A percentile compares a stretch with the other conserved stretches of the same genome.
Evolutionary conservation across 2,329 filamentous ascomycete genomes (phyloP).

Genomic region (Microsporum ferrugineum): DNA sequence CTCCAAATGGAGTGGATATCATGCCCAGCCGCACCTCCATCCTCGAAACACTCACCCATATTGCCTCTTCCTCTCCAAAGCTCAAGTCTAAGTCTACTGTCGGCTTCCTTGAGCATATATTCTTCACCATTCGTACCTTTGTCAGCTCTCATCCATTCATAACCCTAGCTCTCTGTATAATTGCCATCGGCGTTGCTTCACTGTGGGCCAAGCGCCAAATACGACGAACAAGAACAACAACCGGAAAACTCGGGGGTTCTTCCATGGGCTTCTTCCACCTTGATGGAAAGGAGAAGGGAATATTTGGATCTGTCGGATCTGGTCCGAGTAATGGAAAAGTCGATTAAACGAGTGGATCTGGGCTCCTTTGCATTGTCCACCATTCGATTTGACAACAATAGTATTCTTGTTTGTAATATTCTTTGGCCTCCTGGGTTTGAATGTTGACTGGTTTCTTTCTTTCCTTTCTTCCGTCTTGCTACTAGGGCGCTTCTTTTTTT

Average conservation of each 20-base stretch:
- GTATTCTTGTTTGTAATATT: neutral
- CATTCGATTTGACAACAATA: neutral
- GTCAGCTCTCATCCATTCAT: slow-evolving; percentile 35
- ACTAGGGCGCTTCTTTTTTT: neutral
- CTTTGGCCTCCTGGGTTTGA: neutral
- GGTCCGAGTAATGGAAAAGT: slow-evolving; percentile 34
- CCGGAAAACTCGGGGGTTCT: slow-evolving; percentile 27
- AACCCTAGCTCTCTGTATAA: slow-evolving; percentile 30
- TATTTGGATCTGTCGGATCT: slow-evolving; percentile 27
- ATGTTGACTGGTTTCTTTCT: neutral
- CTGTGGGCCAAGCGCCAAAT: slow-evolving; percentile 25
- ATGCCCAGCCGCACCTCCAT: slow-evolving; percentile 81
- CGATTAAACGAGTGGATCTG: slow-evolving; percentile 24
- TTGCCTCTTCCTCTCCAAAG: slow-evolving; percentile 39
- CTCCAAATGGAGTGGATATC: slow-evolving; percentile 79
- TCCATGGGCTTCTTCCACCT: slow-evolving; percentile 37
- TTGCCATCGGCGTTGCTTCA: slow-evolving; percentile 25
- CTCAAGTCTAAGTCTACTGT: slow-evolving; percentile 40
- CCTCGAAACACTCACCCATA: slow-evolving; percentile 59
- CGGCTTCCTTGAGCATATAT: slow-evolving; percentile 35
- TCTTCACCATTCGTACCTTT: slow-evolving; percentile 37
- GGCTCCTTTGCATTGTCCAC: neutral
- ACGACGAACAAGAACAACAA: slow-evolving; percentile 20
- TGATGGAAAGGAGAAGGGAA: slow-evolving; percentile 38
- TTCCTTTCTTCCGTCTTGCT: neutral